Evolutionary conservation across 257 asterid species (phyloP), one percentile per base, ranked within the genome.

Genomic region (Hygrophila difformis): DNA sequence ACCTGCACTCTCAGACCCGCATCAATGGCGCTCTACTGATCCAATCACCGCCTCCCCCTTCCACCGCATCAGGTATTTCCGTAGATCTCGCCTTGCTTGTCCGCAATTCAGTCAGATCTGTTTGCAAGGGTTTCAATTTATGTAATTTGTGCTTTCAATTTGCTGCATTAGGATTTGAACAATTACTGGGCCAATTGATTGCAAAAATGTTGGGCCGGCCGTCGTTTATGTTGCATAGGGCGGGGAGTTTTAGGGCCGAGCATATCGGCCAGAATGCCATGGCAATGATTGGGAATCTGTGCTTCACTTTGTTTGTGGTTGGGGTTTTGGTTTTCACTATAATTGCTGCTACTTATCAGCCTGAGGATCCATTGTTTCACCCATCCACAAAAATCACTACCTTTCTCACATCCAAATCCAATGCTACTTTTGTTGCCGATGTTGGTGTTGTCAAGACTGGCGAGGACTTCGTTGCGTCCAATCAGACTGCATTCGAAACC

Each of bases 291-390:
- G 82, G 79, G 48, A 73, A 71, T 10, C 75, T 82, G 18, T 77
- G 93, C 65, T 80, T 82, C 65, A 53, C 68, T 14, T 39, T 73
- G 13, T 77, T 77, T 55, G 87, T 80, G 2, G 38, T 72, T 12
- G 93, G 81, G 55, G 75, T 73, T 33, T 48, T 82, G 60, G 62
- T 87, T 57, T 73, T 82, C 70, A 79, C 85, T 50, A 61, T 77
- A 40, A 66, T 82, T 23, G 76, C 88, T 55, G 83, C 72, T 8
- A 70, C 81, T 35, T 75, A 67, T 63, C 56, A 73, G 14, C 81
- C 82, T 17, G 73, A 67, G 19, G 82, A 79, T 50, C 86, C 88
- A 18, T n/a, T 81, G 42, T 70, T 81, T 49, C 71, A 62, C 34
- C 79, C 87, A 48, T 59, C 78, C 36, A 53, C 93, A 2, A 72